Conservation (phyloP, 768 basidiomycete genomes). For the Rhizopogon salebrosus region DNA sequence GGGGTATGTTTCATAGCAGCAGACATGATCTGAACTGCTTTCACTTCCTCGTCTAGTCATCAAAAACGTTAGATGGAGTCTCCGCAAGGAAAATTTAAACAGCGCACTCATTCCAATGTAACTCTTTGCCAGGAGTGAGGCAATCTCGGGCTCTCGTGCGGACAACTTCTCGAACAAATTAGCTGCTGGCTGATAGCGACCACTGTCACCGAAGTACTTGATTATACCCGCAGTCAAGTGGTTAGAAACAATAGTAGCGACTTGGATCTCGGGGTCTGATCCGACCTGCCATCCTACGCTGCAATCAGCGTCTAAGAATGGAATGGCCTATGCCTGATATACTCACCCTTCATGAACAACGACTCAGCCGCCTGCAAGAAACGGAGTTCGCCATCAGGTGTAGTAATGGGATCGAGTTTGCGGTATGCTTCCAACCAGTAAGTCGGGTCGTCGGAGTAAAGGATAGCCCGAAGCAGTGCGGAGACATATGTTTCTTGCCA, state of each 20-base stretch:
- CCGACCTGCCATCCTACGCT: constrained; percentile 92
- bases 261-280: constrained; percentile 97
- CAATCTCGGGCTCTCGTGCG: constrained; percentile 85
- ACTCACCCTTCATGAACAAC: constrained; percentile 76
- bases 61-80: neutral
- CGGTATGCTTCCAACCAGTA: constrained; percentile 92
- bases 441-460: constrained; percentile 93
- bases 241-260: constrained; percentile 94
- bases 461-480: constrained; percentile 81
- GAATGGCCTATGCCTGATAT: neutral
- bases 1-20: constrained; percentile 79
- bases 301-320: neutral
- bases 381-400: constrained; percentile 79
- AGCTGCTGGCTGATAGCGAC: constrained; percentile 79
- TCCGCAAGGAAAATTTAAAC: neutral
- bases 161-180: constrained; percentile 91
- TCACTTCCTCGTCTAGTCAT: constrained; percentile 89
- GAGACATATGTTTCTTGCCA: constrained; percentile 99
- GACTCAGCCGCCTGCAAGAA: constrained; percentile 90
- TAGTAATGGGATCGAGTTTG: constrained; percentile 91
- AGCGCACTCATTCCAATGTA: constrained; percentile 97
- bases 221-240: constrained; percentile 92
- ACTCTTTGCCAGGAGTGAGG: constrained; percentile 78
- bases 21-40: constrained; percentile 92
- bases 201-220: constrained; percentile 95